phyloP scores from a whole-genome alignment of 1,284 basidiomycete genomes.

The Neonothopanus nambi region DNA sequence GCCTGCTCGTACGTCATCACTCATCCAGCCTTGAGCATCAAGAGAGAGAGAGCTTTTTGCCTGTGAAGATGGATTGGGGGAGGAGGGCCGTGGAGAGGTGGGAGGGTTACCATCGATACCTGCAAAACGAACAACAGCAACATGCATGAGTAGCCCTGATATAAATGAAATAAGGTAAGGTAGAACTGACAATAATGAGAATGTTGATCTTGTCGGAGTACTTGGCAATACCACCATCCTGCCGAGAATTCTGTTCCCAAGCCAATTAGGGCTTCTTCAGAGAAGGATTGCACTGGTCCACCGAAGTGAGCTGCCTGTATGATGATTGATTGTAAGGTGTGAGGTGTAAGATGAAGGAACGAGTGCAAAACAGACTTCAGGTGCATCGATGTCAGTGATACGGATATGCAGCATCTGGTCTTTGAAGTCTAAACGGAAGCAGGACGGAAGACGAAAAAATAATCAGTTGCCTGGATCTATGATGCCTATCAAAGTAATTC shows the following conservation, averaged over 20 bases:
- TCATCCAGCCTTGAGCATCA: slow-evolving; percentile 80
- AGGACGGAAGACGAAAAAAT: no score
- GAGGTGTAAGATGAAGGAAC: slow-evolving; percentile 7
- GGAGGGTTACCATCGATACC: slow-evolving; percentile 66
- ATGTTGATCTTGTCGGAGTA: slow-evolving; percentile 81
- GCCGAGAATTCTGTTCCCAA: slow-evolving; percentile 58
- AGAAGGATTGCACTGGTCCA: slow-evolving; percentile 69
- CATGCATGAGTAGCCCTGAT: not conserved
- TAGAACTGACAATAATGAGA: slow-evolving; percentile 62
- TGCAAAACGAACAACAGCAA: slow-evolving; percentile 27
- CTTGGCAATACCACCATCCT: slow-evolving; percentile 65
- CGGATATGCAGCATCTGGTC: slow-evolving; percentile 82
- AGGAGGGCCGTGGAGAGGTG: slow-evolving; percentile 50
- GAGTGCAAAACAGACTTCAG: slow-evolving; percentile 58
- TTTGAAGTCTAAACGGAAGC: slow-evolving; percentile 55
- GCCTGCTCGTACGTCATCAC: slow-evolving; percentile 72
- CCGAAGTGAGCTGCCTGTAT: slow-evolving; percentile 77
- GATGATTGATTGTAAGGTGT: slow-evolving; percentile 9
- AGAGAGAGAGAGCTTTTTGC: slow-evolving; percentile 63
- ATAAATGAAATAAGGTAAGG: not conserved
- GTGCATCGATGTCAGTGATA: slow-evolving; percentile 87
- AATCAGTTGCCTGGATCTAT: slow-evolving; percentile 4
- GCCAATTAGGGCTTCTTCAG: slow-evolving; percentile 70
- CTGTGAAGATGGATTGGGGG: slow-evolving; percentile 44
- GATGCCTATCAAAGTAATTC: slow-evolving; percentile 5